These are phyloP conservation scores for Madurella mycetomatis DNA, from an alignment of 2,329 filamentous ascomycete species.

Conservation along the genomic window DNA sequence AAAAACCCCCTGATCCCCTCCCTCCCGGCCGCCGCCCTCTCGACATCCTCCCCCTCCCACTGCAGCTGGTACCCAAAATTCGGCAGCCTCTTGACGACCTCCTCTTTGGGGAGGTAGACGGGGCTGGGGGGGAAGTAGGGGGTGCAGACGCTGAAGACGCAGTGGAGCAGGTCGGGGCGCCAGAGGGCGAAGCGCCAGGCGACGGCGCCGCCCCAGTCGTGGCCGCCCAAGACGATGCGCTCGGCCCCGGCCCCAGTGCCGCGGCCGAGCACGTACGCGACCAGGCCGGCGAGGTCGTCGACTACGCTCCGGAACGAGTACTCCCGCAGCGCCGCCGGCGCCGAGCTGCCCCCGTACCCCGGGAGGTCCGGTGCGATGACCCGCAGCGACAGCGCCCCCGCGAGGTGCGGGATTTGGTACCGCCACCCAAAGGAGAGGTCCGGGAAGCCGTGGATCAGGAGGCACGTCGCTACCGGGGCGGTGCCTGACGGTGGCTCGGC, in stretches of 20 bases:
- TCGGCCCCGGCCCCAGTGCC: not conserved
- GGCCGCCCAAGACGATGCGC: slow-evolving; percentile 76
- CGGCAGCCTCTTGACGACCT: slow-evolving; percentile 51
- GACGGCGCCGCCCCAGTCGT: slow-evolving; percentile 85
- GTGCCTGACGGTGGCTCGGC: slow-evolving; percentile 43
- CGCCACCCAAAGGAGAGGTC: slow-evolving; percentile 84
- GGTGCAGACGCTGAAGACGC: slow-evolving; percentile 77
- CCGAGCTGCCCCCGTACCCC: slow-evolving; percentile 68
- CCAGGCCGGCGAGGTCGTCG: slow-evolving; percentile 70
- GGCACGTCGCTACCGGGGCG: slow-evolving; percentile 28
- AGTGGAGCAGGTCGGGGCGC: slow-evolving; percentile 66
- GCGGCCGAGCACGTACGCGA: slow-evolving; percentile 63
- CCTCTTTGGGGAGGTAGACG: slow-evolving; percentile 52
- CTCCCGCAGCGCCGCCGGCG: slow-evolving; percentile 55
- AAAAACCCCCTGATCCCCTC: slow-evolving; percentile 67
- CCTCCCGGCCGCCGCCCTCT: slow-evolving; percentile 52
- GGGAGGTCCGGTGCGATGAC: slow-evolving; percentile 84
- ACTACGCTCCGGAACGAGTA: slow-evolving; percentile 71
- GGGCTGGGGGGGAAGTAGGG: slow-evolving; percentile 58
- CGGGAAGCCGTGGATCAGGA: slow-evolving; percentile 70
- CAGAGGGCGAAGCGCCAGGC: slow-evolving; percentile 72
- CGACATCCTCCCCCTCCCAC: slow-evolving; percentile 63
- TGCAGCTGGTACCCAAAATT: slow-evolving; percentile 85
- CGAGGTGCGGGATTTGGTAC: slow-evolving; percentile 75
- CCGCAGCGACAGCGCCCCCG: slow-evolving; percentile 61